Evolutionary conservation across 225 moss, liverwort and hornwort genomes (phyloP).

Genomic region (Ulota crispa): DNA sequence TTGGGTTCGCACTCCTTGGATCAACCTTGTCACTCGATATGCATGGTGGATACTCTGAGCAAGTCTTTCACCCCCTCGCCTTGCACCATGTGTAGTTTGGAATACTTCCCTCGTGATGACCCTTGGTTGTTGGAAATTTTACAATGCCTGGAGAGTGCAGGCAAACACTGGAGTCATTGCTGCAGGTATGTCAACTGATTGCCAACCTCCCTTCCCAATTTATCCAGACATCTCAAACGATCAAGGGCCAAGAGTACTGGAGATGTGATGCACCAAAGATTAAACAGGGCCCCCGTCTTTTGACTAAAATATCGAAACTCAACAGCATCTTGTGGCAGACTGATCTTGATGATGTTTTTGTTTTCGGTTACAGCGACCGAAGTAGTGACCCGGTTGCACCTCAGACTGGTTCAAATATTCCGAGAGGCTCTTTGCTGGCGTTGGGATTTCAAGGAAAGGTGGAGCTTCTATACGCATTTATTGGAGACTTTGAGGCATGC

Average conservation of each 20-base stretch:
- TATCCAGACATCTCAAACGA: background rate
- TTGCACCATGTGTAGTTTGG: conserved; percentile 49
- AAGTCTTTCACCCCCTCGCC: conserved; percentile 28
- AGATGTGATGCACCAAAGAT: background rate
- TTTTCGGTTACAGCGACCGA: conserved; percentile 16
- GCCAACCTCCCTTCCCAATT: background rate
- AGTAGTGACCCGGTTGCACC: conserved; percentile 22
- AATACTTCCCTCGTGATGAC: conserved; percentile 31
- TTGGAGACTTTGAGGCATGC: conserved; percentile 54
- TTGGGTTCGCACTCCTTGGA: conserved; percentile 50
- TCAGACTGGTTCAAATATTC: conserved; percentile 28
- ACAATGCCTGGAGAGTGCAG: conserved; percentile 32
- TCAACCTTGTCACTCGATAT: conserved; percentile 53
- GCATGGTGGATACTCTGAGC: conserved; percentile 33
- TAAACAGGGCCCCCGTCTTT: background rate
- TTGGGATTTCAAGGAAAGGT: conserved; percentile 49
- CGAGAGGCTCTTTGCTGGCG: conserved; percentile 37
- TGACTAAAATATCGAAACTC: background rate
- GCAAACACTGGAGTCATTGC: conserved; percentile 59
- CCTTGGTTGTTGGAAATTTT: conserved; percentile 36
- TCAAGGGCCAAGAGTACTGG: background rate
- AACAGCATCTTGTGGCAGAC: background rate
- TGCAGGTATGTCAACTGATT: conserved; percentile 35
- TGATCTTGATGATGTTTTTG: background rate
- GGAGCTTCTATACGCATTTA: conserved; percentile 43